Percentiles rank a stretch among this genome's conserved stretches.
These are phyloP conservation scores for Aeschynomene evenia DNA, from an alignment of 306 rosid species.

Conservation along the genomic window DNA sequence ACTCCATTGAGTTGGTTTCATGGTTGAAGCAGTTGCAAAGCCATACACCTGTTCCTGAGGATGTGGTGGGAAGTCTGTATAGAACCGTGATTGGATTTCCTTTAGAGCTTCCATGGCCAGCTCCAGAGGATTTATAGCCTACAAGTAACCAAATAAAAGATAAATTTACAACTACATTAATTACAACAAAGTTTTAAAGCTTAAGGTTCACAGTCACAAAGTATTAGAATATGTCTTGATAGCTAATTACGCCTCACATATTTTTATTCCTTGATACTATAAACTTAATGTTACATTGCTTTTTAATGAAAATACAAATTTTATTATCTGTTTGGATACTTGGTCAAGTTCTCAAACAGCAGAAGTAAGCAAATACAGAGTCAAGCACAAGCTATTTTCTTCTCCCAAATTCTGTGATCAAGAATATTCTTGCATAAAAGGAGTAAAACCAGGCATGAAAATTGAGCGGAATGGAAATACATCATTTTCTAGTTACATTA, in stretches of 20 bases:
- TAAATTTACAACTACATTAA: conserved; percentile 21
- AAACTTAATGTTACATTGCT: not conserved
- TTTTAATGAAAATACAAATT: not conserved
- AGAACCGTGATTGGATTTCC: conserved; percentile 74
- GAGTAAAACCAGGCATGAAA: not conserved
- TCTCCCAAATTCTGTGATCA: not conserved
- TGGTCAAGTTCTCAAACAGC: conserved; percentile 13
- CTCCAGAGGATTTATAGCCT: conserved; percentile 92
- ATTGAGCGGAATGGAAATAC: not conserved
- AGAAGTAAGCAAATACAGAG: not conserved
- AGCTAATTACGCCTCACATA: not conserved
- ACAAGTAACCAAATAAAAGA: conserved; percentile 30
- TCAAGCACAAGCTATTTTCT: conserved; percentile 6
- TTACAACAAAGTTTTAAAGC: not conserved
- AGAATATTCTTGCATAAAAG: not conserved
- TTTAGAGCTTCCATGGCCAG: conserved; percentile 89
- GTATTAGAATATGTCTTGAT: not conserved
- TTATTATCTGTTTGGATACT: not conserved
- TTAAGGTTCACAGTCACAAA: not conserved
- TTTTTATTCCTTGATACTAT: not conserved
- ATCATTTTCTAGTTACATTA: too few species aligned
- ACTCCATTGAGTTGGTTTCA: conserved; percentile 98
- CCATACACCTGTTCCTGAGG: conserved; percentile 75
- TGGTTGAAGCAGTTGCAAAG: conserved; percentile 92
- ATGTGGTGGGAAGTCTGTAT: conserved; percentile 92